Evolutionary conservation across 1,284 basidiomycete genomes (phyloP).

Genomic region (Somion occarium): DNA sequence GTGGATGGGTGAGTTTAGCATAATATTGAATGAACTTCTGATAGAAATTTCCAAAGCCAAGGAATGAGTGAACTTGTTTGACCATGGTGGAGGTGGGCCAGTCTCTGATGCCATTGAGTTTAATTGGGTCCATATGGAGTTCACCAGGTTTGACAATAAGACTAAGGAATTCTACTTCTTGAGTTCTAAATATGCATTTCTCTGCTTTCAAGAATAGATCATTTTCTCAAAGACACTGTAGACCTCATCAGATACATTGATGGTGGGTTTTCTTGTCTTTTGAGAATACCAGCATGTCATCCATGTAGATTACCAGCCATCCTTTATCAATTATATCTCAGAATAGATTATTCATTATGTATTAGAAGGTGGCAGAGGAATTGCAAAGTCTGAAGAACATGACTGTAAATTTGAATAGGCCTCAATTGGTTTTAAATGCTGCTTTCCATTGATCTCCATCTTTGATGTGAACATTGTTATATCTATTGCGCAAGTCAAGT

Average conservation of each 20-base stretch:
- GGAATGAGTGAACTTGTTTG: conserved; percentile 29
- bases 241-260: conserved; percentile 21
- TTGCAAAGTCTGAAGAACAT: conserved; percentile 32
- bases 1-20: conserved; percentile 24
- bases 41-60: conserved; percentile 43
- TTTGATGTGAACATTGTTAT: conserved; percentile 19
- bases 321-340: conserved; percentile 16
- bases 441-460: conserved; percentile 18
- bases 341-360: conserved; percentile 23
- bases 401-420: conserved; percentile 26
- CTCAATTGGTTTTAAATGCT: conserved; percentile 14
- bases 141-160: conserved; percentile 25
- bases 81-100: conserved; percentile 32
- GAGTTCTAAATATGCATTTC: conserved; percentile 6
- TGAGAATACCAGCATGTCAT: conserved; percentile 24
- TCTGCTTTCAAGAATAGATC: conserved; percentile 36
- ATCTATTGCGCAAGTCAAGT: conserved; percentile 26
- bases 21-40: conserved; percentile 36
- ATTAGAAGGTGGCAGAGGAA: conserved; percentile 24
- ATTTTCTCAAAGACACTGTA: conserved; percentile 23
- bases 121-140: conserved; percentile 33
- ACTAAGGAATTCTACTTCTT: conserved; percentile 33
- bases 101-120: conserved; percentile 28
- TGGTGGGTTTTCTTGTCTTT: background rate
- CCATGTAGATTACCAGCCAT: conserved; percentile 23